Evolutionary conservation across 1,284 basidiomycete genomes (phyloP), one percentile per base, ranked within the genome.

Genomic region (Marasmius tenuissimus): DNA sequence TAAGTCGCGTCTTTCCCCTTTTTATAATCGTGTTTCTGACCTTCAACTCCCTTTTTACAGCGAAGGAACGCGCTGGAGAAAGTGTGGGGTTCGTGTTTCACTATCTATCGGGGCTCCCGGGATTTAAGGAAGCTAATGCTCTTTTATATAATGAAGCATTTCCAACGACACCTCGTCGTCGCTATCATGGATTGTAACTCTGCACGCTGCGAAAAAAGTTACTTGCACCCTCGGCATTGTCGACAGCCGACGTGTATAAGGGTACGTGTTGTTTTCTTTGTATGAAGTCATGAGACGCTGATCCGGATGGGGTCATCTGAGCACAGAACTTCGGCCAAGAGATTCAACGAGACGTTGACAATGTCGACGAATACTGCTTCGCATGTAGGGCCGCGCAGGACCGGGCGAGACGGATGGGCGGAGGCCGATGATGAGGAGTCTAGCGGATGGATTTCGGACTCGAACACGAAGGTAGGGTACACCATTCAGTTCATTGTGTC

Each of bases 151-250:
- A 35, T 53, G 63, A 66, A 90, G 89, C 88, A 91, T 71, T 91
- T 90, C 71, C 88, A 90, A 73, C 82, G 88, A 60, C 87, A 89
- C 66, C 71, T 86, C 47, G 80, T 91, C 62, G 76, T 84, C 51
- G 88, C 86, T 57, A 87, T 91, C 73, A 76, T 86, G 73, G 88
- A 91, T 70, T 91, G 88, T 75, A 83, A 75, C 71, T 85, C 82
- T 27, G 68, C 69, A 38, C 80, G 75, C 48, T 91, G 89, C 74
- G 84, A 87, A 72, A 79, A 80, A 67, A 91, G 88, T 68, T 81
- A 82, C 61, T 76, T 77, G 66, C 89, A 91, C 70, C 79, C 82
- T 11, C 81, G 72, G 61, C 70, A 69, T 42, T 91, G 89, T 71
- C 79, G 77, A 60, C 76, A 81, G 18, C 74, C 72, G 3, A 73